Conservation (phyloP, 192 early-diverging fungal genomes). For the Diversispora epigaea region DNA sequence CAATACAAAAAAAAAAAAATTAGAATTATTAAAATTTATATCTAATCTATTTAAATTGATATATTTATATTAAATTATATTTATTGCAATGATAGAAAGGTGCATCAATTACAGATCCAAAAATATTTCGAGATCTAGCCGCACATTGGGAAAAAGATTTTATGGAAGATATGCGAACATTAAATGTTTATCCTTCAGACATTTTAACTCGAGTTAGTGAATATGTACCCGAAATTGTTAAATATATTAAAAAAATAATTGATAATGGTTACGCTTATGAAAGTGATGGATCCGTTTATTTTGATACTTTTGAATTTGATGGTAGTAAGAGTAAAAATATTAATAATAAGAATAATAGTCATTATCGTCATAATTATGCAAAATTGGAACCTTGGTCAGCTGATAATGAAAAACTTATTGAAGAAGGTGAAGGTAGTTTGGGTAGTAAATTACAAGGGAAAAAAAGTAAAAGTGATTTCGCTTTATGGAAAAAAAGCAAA, state of each 20-base stretch:
- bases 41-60: neutral
- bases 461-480: conserved; percentile 81
- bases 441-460: conserved; percentile 67
- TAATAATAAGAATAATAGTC: no score
- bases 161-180: conserved; percentile 88
- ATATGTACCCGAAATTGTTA: conserved; percentile 92
- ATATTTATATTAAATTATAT: conserved; percentile 12
- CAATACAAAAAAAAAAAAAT: no score
- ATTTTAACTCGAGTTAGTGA: conserved; percentile 93
- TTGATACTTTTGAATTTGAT: conserved; percentile 85
- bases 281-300: conserved; percentile 89
- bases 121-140: conserved; percentile 88
- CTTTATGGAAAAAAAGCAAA: conserved; percentile 94
- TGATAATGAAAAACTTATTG: conserved; percentile 73
- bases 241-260: conserved; percentile 89
- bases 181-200: conserved; percentile 84
- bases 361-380: conserved; percentile 75
- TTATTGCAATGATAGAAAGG: conserved; percentile 40
- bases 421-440: conserved; percentile 91
- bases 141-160: conserved; percentile 93
- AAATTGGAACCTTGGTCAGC: conserved; percentile 92
- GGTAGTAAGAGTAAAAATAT: conserved; percentile 52
- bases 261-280: conserved; percentile 95
- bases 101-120: conserved; percentile 77
- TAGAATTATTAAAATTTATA: no score